A percentile compares a stretch with the other conserved stretches of the same genome.
phyloP scores from a whole-genome alignment of 139 green algal genomes.

The Asterochloris sp. region DNA sequence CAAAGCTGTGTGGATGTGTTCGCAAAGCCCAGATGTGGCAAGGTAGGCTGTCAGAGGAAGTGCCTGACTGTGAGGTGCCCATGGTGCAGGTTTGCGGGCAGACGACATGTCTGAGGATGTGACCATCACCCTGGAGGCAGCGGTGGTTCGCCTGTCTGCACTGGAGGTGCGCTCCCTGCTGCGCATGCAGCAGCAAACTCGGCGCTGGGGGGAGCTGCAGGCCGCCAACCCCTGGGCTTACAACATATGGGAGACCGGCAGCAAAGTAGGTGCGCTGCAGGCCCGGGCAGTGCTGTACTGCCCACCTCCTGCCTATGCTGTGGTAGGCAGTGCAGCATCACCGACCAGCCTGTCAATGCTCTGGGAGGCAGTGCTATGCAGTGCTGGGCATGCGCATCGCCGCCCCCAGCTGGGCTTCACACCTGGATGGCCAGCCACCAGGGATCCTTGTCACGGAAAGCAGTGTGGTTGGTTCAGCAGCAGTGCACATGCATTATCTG shows the following conservation, averaged over 20 bases:
- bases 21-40: not conserved
- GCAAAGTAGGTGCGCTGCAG: not conserved
- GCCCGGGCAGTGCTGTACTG: too few species aligned
- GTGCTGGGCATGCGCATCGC: too few species aligned
- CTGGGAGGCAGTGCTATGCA: too few species aligned
- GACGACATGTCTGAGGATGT: slow-evolving; percentile 50
- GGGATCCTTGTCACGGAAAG: too few species aligned
- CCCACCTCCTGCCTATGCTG: too few species aligned
- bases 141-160: slow-evolving; percentile 38
- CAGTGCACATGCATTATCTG: too few species aligned
- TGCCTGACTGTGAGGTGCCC: too few species aligned
- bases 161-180: slow-evolving; percentile 36
- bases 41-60: not conserved
- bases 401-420: too few species aligned
- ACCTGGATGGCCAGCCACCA: too few species aligned
- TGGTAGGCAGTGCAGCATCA: too few species aligned
- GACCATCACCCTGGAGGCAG: slow-evolving; percentile 46
- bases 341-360: too few species aligned
- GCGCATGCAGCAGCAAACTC: not conserved
- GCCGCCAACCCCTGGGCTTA: slow-evolving; percentile 1
- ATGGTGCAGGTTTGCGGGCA: slow-evolving; percentile 10
- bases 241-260: slow-evolving; percentile 45
- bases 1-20: not conserved
- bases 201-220: slow-evolving; percentile 12
- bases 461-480: too few species aligned